Evolutionary conservation across 257 asterid genomes (phyloP).

Genomic region (Solanum bukasovii): DNA sequence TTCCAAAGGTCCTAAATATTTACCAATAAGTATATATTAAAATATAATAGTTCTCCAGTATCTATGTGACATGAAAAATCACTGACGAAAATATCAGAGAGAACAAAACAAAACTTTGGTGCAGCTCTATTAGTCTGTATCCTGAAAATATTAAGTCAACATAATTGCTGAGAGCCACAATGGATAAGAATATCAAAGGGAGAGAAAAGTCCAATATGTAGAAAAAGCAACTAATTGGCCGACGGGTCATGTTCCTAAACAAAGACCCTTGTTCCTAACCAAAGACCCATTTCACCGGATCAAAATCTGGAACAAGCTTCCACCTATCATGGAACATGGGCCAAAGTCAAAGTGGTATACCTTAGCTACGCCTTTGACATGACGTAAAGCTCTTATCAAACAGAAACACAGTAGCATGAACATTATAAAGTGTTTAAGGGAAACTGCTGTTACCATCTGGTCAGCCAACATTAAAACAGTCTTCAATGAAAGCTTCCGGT

Average conservation of each 20-base stretch:
- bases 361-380: neutral
- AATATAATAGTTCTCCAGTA: neutral
- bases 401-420: neutral
- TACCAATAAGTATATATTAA: neutral
- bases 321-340: neutral
- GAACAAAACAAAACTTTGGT: neutral
- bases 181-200: neutral
- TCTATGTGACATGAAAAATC: neutral
- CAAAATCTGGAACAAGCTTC: neutral
- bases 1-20: neutral
- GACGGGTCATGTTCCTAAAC: neutral
- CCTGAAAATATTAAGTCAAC: neutral
- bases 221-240: neutral
- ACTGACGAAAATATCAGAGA: neutral
- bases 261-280: neutral
- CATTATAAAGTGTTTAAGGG: neutral
- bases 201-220: neutral
- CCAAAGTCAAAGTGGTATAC: neutral
- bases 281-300: neutral
- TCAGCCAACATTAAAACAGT: constrained; percentile 89
- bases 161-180: neutral
- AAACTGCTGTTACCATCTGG: constrained; percentile 60
- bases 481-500: constrained; percentile 82
- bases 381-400: neutral
- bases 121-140: neutral